phyloP scores from a whole-genome alignment of 2,329 filamentous ascomycete species.

The Verticillium tricorpus region DNA sequence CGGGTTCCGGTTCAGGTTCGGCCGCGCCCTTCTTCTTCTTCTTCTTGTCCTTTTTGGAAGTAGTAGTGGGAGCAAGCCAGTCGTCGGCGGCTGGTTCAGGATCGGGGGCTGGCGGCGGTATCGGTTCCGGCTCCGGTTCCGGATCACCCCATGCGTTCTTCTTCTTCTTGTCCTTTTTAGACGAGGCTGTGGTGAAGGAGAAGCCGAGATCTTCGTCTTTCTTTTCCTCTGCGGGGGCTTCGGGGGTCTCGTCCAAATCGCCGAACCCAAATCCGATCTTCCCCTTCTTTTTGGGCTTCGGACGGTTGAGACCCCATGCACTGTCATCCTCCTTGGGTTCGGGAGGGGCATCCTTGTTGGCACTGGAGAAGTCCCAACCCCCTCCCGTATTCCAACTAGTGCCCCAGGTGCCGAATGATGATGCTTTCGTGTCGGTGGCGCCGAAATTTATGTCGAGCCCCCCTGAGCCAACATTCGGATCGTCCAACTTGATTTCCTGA shows the following conservation, averaged over 20 bases:
- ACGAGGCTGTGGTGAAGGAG: slow-evolving; percentile 12
- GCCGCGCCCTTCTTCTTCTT: slow-evolving; percentile 3
- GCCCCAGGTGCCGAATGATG: slow-evolving; percentile 53
- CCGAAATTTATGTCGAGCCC: slow-evolving; percentile 53
- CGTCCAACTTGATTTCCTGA: slow-evolving; percentile 64
- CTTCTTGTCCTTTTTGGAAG: background rate
- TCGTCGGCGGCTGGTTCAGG: slow-evolving; percentile 9
- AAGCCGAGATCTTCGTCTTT: slow-evolving; percentile 27
- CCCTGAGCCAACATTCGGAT: slow-evolving; percentile 37
- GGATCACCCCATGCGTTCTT: slow-evolving; percentile 26
- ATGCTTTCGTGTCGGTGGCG: slow-evolving; percentile 34
- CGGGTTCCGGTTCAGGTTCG: slow-evolving; percentile 15
- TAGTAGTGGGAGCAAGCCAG: slow-evolving; percentile 10
- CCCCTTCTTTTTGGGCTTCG: slow-evolving; percentile 49
- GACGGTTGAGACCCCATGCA: slow-evolving; percentile 42
- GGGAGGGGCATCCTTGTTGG: slow-evolving; percentile 26
- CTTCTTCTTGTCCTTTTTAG: slow-evolving; percentile 41
- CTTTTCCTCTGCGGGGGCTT: slow-evolving; percentile 26
- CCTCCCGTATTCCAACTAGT: slow-evolving; percentile 53
- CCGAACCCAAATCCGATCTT: slow-evolving; percentile 44
- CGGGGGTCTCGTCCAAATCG: slow-evolving; percentile 29
- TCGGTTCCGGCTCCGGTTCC: slow-evolving; percentile 19
- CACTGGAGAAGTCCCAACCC: slow-evolving; percentile 38
- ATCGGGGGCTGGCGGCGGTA: slow-evolving; percentile 2
- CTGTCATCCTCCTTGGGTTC: slow-evolving; percentile 37